Base-by-base conservation (phyloP, 179 eudicot species). In the Sideroxylon spinosum region DNA sequence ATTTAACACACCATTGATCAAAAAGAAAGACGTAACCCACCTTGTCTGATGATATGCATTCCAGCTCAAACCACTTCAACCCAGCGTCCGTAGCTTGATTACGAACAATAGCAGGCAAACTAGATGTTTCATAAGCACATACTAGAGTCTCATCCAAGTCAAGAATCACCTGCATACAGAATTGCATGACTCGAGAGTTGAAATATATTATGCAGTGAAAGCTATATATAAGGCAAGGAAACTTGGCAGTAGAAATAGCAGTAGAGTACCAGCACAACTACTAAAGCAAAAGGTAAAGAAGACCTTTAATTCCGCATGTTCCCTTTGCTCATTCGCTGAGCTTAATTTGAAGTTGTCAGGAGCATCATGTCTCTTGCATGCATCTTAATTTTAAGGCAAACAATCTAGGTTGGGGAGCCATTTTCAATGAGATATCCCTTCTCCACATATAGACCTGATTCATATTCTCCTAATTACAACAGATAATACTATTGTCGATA, bases 81-180 rank as follows among this genome's bases (percentile, higher is more conserved):
- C 95, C 98, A 76, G 97, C 95, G 78, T 91, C 97, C 76, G 88
- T 85, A 25, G 98, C 98, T 82, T 95, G 98, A 78, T 88, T 82
- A 74, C 93, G 89, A 73, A 95, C 81, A 67, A 81, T 78, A 74
- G 95, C 85, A 37, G 97, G 98, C 80, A 95, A 85, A 83, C 94
- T 90, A 56, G 98, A 90, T 49, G 95, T 89, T 82, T 95, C 98
- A 81, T 91, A 93, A 14, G 98, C 95, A 86, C 98, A 95, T 22
- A 95, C 97, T 68, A 93, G 79, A 82, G 98, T 95, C 82, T 95
- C 98, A 81, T 95, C 98, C 89, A 95, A 88, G 81, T 95, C 98
- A 77, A 95, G 98, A 83, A 95, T 98, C 67, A 95, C 98, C 98
- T 95, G 90, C 84, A 79, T 65, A 37, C 72, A 81, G 65, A 77